These are phyloP conservation scores for Lactifluus pinguis DNA, from an alignment of 768 basidiomycete genomes.

Conservation along the genomic window DNA sequence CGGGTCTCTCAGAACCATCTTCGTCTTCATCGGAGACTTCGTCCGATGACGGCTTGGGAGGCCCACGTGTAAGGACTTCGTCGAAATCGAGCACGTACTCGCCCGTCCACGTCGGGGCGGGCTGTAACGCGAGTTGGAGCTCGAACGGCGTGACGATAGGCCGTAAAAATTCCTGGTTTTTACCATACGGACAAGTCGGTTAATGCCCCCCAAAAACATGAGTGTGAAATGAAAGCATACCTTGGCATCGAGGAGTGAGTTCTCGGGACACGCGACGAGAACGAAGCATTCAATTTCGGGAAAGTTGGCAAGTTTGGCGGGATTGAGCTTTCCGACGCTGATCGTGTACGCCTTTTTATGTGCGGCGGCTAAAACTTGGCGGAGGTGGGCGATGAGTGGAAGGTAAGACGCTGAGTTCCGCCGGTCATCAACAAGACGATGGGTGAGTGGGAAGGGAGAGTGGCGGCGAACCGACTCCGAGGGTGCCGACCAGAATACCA, in stretches of 20 bases:
- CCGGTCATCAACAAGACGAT: neutral
- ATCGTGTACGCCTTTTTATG: conserved; percentile 93
- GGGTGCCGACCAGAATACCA: conserved; percentile 89
- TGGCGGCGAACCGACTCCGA: conserved; percentile 64
- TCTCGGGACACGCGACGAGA: conserved; percentile 90
- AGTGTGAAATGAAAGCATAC: conserved; percentile 24
- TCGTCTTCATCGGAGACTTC: conserved; percentile 26
- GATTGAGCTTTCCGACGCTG: conserved; percentile 90
- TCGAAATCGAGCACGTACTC: conserved; percentile 75
- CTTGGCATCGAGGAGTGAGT: conserved; percentile 71
- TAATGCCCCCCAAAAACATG: neutral
- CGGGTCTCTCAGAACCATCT: conserved; percentile 59
- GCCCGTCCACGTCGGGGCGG: conserved; percentile 64
- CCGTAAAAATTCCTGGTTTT: conserved; percentile 66
- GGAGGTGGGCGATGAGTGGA: conserved; percentile 76
- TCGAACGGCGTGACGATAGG: conserved; percentile 96
- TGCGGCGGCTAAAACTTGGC: conserved; percentile 50
- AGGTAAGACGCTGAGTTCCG: conserved; percentile 62
- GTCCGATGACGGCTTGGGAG: conserved; percentile 19
- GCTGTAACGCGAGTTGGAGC: conserved; percentile 67
- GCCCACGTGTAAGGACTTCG: conserved; percentile 37
- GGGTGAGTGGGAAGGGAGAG: neutral
- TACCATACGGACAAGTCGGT: neutral
- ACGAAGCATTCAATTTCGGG: conserved; percentile 95
- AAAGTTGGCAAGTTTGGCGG: conserved; percentile 92